phyloP scores from a whole-genome alignment of 495 filamentous ascomycete species.

The Aspergillus ellipticus region DNA sequence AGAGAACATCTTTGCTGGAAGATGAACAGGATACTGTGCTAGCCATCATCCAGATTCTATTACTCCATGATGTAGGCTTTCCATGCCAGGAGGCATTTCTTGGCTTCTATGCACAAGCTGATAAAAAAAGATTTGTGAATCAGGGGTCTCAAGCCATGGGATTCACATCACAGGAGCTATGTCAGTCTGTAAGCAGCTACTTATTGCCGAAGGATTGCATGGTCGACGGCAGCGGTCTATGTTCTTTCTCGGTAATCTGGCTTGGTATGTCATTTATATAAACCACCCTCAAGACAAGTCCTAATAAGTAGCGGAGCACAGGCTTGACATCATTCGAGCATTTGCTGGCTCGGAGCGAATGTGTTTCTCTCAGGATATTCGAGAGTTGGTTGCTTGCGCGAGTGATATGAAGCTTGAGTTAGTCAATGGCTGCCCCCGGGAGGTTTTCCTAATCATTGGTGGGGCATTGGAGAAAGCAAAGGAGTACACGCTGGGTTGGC shows the following conservation, averaged over 20 bases:
- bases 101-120: neutral
- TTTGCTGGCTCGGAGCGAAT: slow-evolving; percentile 30
- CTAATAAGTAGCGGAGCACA: neutral
- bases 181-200: slow-evolving; percentile 33
- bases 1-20: slow-evolving; percentile 21
- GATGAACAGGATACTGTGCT: slow-evolving; percentile 35
- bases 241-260: slow-evolving; percentile 37
- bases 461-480: slow-evolving; percentile 31
- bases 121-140: slow-evolving; percentile 30
- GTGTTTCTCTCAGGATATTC: slow-evolving; percentile 33
- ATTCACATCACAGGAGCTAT: slow-evolving; percentile 39
- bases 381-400: slow-evolving; percentile 25
- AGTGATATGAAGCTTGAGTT: slow-evolving; percentile 31
- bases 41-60: slow-evolving; percentile 35
- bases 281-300: neutral
- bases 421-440: slow-evolving; percentile 36
- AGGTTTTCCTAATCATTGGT: slow-evolving; percentile 34
- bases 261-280: slow-evolving; percentile 22
- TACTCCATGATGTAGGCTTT: slow-evolving; percentile 36
- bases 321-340: slow-evolving; percentile 39
- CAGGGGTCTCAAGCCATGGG: slow-evolving; percentile 34
- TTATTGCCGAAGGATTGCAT: slow-evolving; percentile 25
- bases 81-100: neutral
- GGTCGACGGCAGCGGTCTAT: slow-evolving; percentile 27
- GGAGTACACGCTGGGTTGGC: slow-evolving; percentile 22